Percentiles rank a stretch among this genome's conserved stretches.
Evolutionary conservation across 495 filamentous ascomycete species (phyloP).

Genomic region (Pseudevernia furfuracea): DNA sequence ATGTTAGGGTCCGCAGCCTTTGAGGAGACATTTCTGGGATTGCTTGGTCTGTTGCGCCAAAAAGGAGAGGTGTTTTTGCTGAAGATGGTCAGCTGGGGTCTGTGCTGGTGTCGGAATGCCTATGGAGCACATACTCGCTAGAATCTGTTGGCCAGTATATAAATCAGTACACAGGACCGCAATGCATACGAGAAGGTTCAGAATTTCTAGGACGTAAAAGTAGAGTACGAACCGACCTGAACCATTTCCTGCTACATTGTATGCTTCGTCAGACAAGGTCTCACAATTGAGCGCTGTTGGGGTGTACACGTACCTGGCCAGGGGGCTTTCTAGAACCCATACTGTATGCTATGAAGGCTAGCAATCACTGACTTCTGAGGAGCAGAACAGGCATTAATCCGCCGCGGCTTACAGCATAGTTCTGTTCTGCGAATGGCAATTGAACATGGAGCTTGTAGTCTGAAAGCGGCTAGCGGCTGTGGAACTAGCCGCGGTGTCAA

Average conservation of each 20-base stretch:
- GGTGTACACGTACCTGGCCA: constrained; percentile 55
- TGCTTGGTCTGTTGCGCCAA: constrained; percentile 60
- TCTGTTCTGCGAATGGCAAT: constrained; percentile 3
- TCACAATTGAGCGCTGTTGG: constrained; percentile 2
- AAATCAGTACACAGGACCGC: constrained; percentile 24
- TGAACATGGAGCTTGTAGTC: not conserved
- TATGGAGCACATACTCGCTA: constrained; percentile 39
- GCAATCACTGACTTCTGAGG: not conserved
- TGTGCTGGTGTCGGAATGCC: not conserved
- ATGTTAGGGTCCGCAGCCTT: constrained; percentile 60
- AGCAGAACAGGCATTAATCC: not conserved
- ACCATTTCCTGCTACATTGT: constrained; percentile 76
- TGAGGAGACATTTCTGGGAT: constrained; percentile 35
- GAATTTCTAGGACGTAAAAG: constrained; percentile 1
- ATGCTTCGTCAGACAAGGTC: constrained; percentile 1
- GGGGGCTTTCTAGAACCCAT: constrained; percentile 60
- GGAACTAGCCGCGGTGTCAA: constrained; percentile 8
- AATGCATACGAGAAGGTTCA: not conserved
- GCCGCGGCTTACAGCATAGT: not conserved
- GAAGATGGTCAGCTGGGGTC: constrained; percentile 27
- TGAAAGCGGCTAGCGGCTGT: constrained; percentile 12
- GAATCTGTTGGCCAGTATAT: constrained; percentile 33
- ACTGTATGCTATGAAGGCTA: not conserved
- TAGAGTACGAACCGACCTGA: constrained; percentile 80
- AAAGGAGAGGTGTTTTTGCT: constrained; percentile 78